Evolutionary conservation across 2,329 filamentous ascomycete genomes (phyloP), one percentile per base, ranked within the genome.

Genomic region (Colletotrichum ledebouriae): DNA sequence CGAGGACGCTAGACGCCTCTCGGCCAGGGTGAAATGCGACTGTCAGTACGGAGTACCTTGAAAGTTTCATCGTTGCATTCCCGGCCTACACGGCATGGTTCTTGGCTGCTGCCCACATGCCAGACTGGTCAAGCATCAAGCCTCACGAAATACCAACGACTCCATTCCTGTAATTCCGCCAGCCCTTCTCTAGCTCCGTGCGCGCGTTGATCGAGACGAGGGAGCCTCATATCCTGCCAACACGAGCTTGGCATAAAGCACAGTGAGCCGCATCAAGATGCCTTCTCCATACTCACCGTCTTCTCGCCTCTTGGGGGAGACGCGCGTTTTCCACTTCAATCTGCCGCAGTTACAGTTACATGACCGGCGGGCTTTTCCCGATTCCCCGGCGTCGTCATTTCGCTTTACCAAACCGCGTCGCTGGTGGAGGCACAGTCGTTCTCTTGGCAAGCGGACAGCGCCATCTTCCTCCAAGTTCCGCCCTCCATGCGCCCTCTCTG

Each of bases 31-130:
- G n/a, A 49, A 42, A n/a, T 37, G 34, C 44, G 61, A 64, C 55
- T 9, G 46, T 6, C 61, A 37, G 9, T 37, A 50, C 22, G 12
- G n/a, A n/a, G n/a, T n/a, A n/a, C n/a, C n/a, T 17, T 20, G n/a
- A 59, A 68, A 68, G 60, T 47, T 68, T 68, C 65, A 49, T 37
- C 25, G 61, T 68, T 42, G 34, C 61, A 68, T 39, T 25, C 25
- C 33, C 64, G 46, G 65, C 46, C 52, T 67, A 20, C 13, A 53
- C 47, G 55, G 47, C 55, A 59, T 37, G 53, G 41, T 4, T 9
- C 49, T 41, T 59, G 39, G 25, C 20, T 49, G 41, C 22, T 53
- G 49, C 15, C 29, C 49, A 53, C 29, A 53, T 53, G 49, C 34
- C 20, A 20, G 7, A 25, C 53, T 22, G 22, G 22, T 4, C 22